Base-by-base conservation (phyloP, 2,329 filamentous ascomycete genomes). In the Diaporthe citrichinensis region DNA sequence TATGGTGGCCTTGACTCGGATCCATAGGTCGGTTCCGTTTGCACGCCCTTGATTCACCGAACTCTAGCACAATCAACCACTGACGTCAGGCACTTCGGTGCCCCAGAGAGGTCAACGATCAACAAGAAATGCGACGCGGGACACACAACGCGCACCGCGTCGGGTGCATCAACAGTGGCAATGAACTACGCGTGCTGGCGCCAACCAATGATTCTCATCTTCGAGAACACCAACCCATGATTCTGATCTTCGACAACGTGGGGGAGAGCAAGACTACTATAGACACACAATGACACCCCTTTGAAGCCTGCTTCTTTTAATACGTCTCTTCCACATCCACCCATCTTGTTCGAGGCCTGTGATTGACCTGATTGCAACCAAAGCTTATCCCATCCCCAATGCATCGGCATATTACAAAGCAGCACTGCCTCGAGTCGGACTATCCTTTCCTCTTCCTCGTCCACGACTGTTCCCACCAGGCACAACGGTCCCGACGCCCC, bases 281-380 rank as follows among this genome's bases (percentile, higher is more conserved):
- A 58, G 3, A 10, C 28, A 36, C 55, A 34, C 0, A 34, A 58
- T 12, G 4, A 58, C 2, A 10, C 7, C 55, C 17, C 7, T 17
- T 34, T 34, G 15, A 10, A 1, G 10, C 8, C 8, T 5, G 55
- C 5, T 58, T 34, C 53, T 23, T 57, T 34, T 12, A 5, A 1
- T 4, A 8, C 4, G 2, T 0, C 12, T 7, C 15, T 25, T 28
- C 51, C 5, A 28, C 14, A 8, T 55, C 1, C n/a, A 17, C 1
- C 4, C n/a, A 6, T 3, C 5, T 25, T 0, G 25, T 1, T 15
- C 51, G 15, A 28, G 6, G 25, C 51, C 4, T 23, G 0, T 1
- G 0, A 14, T 10, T 15, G 12, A 28, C 51, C 6, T 8, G 9
- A 4, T 23, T 23, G 6, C 44, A 17, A 49, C 1, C 17, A 2